Evolutionary conservation across 352 stramenopile species (phyloP), one percentile per base, ranked within the genome.

Genomic region (Globisporangium parvum): DNA sequence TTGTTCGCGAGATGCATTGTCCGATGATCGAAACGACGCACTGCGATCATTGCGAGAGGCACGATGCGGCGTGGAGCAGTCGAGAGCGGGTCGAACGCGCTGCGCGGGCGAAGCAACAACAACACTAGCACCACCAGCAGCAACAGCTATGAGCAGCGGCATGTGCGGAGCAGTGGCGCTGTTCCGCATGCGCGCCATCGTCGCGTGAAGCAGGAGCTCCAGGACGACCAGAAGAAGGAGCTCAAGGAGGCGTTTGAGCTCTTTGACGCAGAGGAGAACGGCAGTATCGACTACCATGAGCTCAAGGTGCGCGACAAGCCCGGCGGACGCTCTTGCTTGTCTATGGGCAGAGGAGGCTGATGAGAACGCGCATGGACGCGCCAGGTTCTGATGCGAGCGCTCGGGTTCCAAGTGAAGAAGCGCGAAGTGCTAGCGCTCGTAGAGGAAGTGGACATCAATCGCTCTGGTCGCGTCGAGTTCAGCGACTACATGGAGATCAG

Each of bases 401-500:
- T 98, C 41, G 93, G 91, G 31, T 97, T 97, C 61, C 73, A 93
- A 47, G 87, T 98, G 24, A 87, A 81, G 56, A 97, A 97, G 66
- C 65, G 70, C 28, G 86, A 97, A 46, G 86, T 97, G 23, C 60
- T 96, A 41, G 80, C 85, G 24, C 70, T 97, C 5, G 87, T 97
- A 35, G 82, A 96, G 35, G 87, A 96, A 46, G 85, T 94, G 39
- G 90, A 97, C 55, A 80, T 95, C 49, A 67, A 88, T 39, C 84
- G 80, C 51, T 81, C 81, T 35, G 90, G 90, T 6, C 76, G 73
- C 49, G 82, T 98, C 47, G 83, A 96, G 55, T 93, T 96, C 45
- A 87, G 80, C 42, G 83, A 96, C 64, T 97, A 97, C 67, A 82
- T 95, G 75, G 77, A 93, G 58, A 97, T 96, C 64, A 97, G 86